Base-by-base conservation (phyloP, 2,329 filamentous ascomycete genomes). In the Coleophoma cylindrospora region DNA sequence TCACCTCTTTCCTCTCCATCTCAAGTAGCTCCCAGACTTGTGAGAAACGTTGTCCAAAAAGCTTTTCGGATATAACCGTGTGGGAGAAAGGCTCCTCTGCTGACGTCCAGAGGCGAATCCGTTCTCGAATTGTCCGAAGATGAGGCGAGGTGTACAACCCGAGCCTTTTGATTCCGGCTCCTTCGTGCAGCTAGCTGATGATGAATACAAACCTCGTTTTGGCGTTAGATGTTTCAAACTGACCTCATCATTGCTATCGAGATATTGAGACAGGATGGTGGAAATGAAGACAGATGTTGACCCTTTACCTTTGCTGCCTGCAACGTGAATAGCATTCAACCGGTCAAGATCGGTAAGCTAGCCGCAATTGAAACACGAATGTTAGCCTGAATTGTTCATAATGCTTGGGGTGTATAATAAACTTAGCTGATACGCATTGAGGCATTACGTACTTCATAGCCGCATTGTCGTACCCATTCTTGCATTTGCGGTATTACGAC, bases 241-340 rank as follows among this genome's bases (percentile, higher is more conserved):
- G 9, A 27, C 27, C 27, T 27, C 27, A 10, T 27, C 27, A 10
- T 27, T 27, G 2, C 4, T 27, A 27, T 27, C 9, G 27, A 27
- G 27, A 57, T 81, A 75, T 48, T 70, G 70, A 27, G 70, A 67
- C 43, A 88, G 75, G 55, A 88, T 79, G 14, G 77, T 79, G 54
- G 80, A 74, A 53, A 79, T 73, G 55, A 84, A 87, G 43, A 83
- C 83, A 62, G 83, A 88, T 2, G 83, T 86, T 59, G 79, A 85
- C 33, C 85, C 85, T 64, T 89, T 89, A 6, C 85, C 85, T 64
- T 89, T 89, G 15, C 84, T 88, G 11, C 85, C 85, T 22, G 84
- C 79, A 32, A 89, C 76, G 66, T 87, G 84, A 41, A 89, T 64
- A 15, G 87, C 73, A 58, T 85, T 86, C 36, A 87, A 68, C 13